Evolutionary conservation across 169 alveolate genomes (phyloP).

Genomic region (Amoebophrya sp.): DNA sequence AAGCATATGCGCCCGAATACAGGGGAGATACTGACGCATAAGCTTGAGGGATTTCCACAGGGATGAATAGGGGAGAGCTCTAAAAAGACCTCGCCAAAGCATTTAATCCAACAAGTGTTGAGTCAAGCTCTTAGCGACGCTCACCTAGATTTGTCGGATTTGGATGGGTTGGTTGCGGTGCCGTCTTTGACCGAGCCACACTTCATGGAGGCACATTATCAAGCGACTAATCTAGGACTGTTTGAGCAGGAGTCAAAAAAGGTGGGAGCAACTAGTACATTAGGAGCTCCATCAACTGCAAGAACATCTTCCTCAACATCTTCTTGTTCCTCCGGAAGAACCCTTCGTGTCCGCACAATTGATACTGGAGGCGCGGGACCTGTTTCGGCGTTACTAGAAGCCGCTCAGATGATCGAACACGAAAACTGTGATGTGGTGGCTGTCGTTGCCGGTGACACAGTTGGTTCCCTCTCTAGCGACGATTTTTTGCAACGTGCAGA

Average conservation of each 20-base stretch:
- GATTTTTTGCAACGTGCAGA: slow-evolving; percentile 37
- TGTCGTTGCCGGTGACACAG: slow-evolving; percentile 42
- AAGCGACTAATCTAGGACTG: slow-evolving; percentile 21
- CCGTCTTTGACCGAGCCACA: slow-evolving; percentile 42
- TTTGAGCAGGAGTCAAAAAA: not conserved
- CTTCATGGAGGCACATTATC: slow-evolving; percentile 44
- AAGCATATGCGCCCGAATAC: no score
- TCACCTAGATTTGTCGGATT: not conserved
- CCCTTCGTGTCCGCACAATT: slow-evolving; percentile 43
- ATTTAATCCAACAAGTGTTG: not conserved
- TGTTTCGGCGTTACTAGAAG: not conserved
- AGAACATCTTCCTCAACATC: no score
- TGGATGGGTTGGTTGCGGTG: slow-evolving; percentile 43
- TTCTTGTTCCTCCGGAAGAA: no score
- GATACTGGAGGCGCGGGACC: slow-evolving; percentile 48
- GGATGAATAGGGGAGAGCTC: no score
- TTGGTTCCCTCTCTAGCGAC: slow-evolving; percentile 24
- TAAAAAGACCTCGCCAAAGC: no score
- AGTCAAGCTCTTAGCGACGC: not conserved
- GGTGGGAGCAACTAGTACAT: no score
- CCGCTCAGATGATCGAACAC: not conserved
- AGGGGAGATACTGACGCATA: no score
- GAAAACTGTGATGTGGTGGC: slow-evolving; percentile 43
- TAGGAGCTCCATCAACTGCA: no score
- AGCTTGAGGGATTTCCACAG: no score